Base-by-base conservation (phyloP, 1,284 basidiomycete species). In the Ceratobasidium sp. region DNA sequence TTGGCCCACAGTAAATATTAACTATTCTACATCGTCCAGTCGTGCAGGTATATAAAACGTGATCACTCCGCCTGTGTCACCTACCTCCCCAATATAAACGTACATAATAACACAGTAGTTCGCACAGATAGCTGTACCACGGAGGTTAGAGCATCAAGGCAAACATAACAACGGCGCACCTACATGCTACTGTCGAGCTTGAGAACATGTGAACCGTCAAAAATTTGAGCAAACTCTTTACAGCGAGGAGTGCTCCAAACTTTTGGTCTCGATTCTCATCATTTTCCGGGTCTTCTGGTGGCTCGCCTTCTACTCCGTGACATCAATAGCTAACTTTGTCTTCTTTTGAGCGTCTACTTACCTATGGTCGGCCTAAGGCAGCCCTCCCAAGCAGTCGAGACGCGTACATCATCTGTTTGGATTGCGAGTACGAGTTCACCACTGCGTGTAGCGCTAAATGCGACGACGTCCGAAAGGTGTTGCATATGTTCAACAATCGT, bases 101-200 rank as follows among this genome's bases (percentile, higher is more conserved):
- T 96, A 96, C 56, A 96, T 89, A 80, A 97, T 96, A 80, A 96
- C 87, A 83, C 94, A 96, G 80, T 96, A 92, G 74, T 91, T 89
- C 82, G 93, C 91, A 82, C 95, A 96, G 77, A 97, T 90, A 83
- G 93, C 95, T 96, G 56, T 79, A 71, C 69, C 6, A 13, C 64
- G 6, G 20, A 26, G 9, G 70, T 44, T 28, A 28, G 62, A 13
- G 46, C 42, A 28, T 0, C 46, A 13, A 6, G 33, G 26, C 17
- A 33, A 46, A 28, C 46, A 13, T 67, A 50, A 46, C 79, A 56
- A 80, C 65, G 23, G 26, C 50, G 82, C 23, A 84, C 91, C 78
- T 82, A 96, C 95, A 95, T 17, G 94, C 94, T 79, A 97, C 95
- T 0, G 95, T 96, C 0, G 93, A 92, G 0, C 92, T 93, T 1